These are phyloP conservation scores for Colletotrichum sidae DNA, from an alignment of 2,329 filamentous ascomycete species.

Conservation along the genomic window DNA sequence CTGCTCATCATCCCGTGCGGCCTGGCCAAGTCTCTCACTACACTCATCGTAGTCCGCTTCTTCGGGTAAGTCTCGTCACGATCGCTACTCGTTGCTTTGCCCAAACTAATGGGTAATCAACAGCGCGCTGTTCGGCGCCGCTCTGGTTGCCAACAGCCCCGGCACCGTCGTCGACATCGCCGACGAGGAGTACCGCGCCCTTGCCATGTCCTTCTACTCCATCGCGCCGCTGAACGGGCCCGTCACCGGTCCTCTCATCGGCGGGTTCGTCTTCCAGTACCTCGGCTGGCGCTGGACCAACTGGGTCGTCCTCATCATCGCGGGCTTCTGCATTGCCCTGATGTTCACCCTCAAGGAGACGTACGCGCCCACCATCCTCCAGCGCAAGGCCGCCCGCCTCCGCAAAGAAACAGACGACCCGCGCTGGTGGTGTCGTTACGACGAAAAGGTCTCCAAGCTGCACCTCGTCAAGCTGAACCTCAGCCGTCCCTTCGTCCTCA, in stretches of 20 bases:
- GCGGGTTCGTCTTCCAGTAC: conserved; percentile 82
- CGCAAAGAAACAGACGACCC: conserved; percentile 77
- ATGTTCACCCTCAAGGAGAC: conserved; percentile 77
- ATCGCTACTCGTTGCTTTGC: conserved; percentile 39
- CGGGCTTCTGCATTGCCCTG: conserved; percentile 69
- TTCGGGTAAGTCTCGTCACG: conserved; percentile 65
- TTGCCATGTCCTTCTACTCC: conserved; percentile 86
- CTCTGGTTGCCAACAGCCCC: conserved; percentile 85
- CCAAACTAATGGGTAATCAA: neutral
- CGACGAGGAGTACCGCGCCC: conserved; percentile 80
- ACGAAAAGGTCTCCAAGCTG: conserved; percentile 73
- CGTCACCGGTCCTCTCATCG: conserved; percentile 71
- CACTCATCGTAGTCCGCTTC: conserved; percentile 79
- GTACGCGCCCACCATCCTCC: conserved; percentile 78
- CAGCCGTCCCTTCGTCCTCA: conserved; percentile 80
- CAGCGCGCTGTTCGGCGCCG: conserved; percentile 73
- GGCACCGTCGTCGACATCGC: conserved; percentile 87
- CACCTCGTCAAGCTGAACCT: conserved; percentile 80
- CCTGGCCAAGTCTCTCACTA: conserved; percentile 73
- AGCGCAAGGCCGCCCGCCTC: conserved; percentile 71
- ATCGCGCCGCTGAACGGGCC: conserved; percentile 88
- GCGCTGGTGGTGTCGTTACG: conserved; percentile 84
- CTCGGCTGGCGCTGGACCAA: conserved; percentile 91
- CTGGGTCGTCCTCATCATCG: conserved; percentile 82
- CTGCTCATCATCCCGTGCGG: conserved; percentile 79